Evolutionary conservation across 345 rosid species (phyloP), one percentile per base, ranked within the genome.

Genomic region (Eucalyptus erythrocorys): DNA sequence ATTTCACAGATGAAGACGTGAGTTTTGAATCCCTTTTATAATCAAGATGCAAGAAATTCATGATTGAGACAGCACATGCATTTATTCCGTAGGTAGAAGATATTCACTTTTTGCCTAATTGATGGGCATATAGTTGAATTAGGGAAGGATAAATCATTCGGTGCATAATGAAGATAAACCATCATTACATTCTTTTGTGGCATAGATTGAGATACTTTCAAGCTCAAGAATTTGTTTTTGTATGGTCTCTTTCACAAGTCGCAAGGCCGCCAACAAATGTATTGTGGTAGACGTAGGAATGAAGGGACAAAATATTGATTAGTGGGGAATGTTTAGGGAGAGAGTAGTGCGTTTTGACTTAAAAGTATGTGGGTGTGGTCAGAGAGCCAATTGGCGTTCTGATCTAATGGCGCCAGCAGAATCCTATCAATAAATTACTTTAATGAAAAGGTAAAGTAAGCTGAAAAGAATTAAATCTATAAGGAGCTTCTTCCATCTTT

Each of bases 11-110:
- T n/a, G n/a, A n/a, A n/a, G n/a, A n/a, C 19, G n/a, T n/a, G 37
- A n/a, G 1, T 19, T 19, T 51, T 51, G 57, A 2, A 51, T 51
- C 10, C 10, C 3, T 21, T 51, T 51, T 51, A 51, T 6, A n/a
- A n/a, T n/a, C 0, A 14, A 64, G 37, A 64, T 0, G 3, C 5
- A 16, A 30, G 37, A n/a, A 16, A 14, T n/a, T n/a, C 8, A 64
- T 64, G 3, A 14, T 14, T 16, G 37, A n/a, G 40, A 64, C 6
- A 61, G n/a, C n/a, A n/a, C n/a, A 61, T 14, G 17, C 34, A 0
- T 61, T 13, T 30, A 61, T 61, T 27, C 30, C 2, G 5, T 61
- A 61, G 57, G 5, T 51, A 22, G 6, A 55, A 55, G 24, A 55
- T 8, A 24, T 24, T 24, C 21, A 30, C n/a, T 64, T 64, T 64